Percentiles rank a stretch among this genome's conserved stretches.
Evolutionary conservation across 805 yeast species (phyloP).

Genomic region (Metschnikowia similis): DNA sequence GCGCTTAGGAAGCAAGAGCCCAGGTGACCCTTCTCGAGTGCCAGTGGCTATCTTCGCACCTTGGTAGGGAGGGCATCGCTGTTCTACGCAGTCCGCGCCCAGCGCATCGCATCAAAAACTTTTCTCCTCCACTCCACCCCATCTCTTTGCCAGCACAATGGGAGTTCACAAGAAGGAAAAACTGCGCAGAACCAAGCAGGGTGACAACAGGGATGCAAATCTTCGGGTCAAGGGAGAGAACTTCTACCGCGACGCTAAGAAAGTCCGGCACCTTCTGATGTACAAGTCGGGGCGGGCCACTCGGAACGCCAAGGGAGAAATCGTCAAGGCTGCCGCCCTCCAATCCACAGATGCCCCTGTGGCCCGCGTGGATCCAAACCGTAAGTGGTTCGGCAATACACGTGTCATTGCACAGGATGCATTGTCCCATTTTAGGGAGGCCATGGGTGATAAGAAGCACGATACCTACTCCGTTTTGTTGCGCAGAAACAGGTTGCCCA

Average conservation of each 20-base stretch:
- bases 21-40: too few relatives aligned
- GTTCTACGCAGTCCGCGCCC: background rate
- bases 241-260: slow-evolving; percentile 91
- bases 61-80: background rate
- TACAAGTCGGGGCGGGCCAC: slow-evolving; percentile 87
- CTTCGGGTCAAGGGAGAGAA: slow-evolving; percentile 94
- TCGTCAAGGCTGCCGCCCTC: slow-evolving; percentile 79
- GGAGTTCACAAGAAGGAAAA: slow-evolving; percentile 93
- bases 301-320: slow-evolving; percentile 82
- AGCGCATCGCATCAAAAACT: slow-evolving; percentile 4
- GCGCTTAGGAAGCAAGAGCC: too few relatives aligned
- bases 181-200: slow-evolving; percentile 78
- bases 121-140: background rate
- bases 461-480: slow-evolving; percentile 83
- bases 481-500: slow-evolving; percentile 88
- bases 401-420: slow-evolving; percentile 98
- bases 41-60: background rate
- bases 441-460: slow-evolving; percentile 78
- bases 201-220: slow-evolving; percentile 81
- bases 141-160: slow-evolving; percentile 42
- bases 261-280: slow-evolving; percentile 86
- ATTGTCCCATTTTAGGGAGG: slow-evolving; percentile 86
- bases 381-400: slow-evolving; percentile 97
- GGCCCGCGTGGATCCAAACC: slow-evolving; percentile 93
- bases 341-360: slow-evolving; percentile 84